phyloP scores from a whole-genome alignment of 257 asterid species.

The Schizonepeta tenuifolia region DNA sequence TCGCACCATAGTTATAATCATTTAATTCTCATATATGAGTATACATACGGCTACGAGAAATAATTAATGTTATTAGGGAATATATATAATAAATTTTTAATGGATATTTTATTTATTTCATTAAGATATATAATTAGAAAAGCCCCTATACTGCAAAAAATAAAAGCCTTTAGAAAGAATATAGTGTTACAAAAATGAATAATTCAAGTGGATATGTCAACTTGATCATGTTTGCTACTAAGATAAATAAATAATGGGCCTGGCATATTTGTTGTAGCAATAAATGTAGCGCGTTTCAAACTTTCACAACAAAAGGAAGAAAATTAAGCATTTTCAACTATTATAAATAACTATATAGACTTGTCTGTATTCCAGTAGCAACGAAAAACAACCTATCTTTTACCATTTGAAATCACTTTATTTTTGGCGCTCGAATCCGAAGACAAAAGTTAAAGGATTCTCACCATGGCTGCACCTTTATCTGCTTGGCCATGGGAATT shows the following conservation, averaged over 20 bases:
- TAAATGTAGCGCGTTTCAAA: slow-evolving; percentile 24
- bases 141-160: neutral
- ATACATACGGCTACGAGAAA: neutral
- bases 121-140: too few species aligned
- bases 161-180: neutral
- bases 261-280: slow-evolving; percentile 22
- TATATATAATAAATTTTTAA: too few species aligned
- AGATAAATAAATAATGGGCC: neutral
- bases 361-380: neutral
- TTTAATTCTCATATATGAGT: too few species aligned
- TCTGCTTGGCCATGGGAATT: slow-evolving; percentile 81
- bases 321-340: neutral
- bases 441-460: slow-evolving; percentile 9
- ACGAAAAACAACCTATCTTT: neutral
- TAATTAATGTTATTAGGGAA: neutral
- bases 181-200: neutral
- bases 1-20: neutral
- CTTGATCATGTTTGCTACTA: neutral
- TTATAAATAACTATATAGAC: neutral
- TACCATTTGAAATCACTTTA: slow-evolving; percentile 11
- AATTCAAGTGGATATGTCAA: neutral
- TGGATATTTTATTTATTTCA: too few species aligned
- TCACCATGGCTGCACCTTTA: slow-evolving; percentile 59
- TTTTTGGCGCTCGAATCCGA: neutral
- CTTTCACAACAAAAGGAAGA: neutral